phyloP scores from a whole-genome alignment of 1,284 basidiomycete genomes.

The Chalciporus sp. region DNA sequence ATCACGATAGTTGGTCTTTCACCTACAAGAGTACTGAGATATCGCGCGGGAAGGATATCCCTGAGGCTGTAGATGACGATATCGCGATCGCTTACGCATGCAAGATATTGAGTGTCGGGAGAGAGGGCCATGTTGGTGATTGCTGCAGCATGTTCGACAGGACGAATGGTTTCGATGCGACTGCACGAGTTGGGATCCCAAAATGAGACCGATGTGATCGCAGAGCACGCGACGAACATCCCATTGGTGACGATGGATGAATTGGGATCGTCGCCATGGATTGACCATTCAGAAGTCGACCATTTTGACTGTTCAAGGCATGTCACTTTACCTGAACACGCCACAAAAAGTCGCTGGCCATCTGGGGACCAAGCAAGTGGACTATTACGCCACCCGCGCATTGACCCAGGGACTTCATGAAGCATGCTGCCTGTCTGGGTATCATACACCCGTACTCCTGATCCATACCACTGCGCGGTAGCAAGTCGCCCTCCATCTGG shows the following conservation, averaged over 20 bases:
- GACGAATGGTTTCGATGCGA: not conserved
- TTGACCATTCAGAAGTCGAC: not conserved
- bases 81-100: not conserved
- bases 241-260: not conserved
- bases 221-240: not conserved
- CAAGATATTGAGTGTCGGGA: not conserved
- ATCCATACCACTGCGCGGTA: too few relatives aligned
- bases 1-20: not conserved
- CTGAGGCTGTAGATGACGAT: not conserved
- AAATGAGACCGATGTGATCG: not conserved
- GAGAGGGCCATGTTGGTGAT: not conserved
- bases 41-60: not conserved
- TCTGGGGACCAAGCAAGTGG: not conserved
- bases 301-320: not conserved
- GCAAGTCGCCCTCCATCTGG: too few relatives aligned
- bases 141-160: not conserved
- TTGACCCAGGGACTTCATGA: too few relatives aligned
- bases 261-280: too few relatives aligned
- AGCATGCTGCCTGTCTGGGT: too few relatives aligned
- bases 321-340: not conserved
- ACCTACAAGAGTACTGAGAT: not conserved
- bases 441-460: too few relatives aligned
- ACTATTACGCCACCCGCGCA: too few relatives aligned
- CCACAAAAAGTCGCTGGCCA: not conserved
- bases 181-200: not conserved